A percentile compares a stretch with the other conserved stretches of the same genome.
These are phyloP conservation scores for Capronia coronata DNA, from an alignment of 2,329 filamentous ascomycete genomes.

Conservation along the genomic window DNA sequence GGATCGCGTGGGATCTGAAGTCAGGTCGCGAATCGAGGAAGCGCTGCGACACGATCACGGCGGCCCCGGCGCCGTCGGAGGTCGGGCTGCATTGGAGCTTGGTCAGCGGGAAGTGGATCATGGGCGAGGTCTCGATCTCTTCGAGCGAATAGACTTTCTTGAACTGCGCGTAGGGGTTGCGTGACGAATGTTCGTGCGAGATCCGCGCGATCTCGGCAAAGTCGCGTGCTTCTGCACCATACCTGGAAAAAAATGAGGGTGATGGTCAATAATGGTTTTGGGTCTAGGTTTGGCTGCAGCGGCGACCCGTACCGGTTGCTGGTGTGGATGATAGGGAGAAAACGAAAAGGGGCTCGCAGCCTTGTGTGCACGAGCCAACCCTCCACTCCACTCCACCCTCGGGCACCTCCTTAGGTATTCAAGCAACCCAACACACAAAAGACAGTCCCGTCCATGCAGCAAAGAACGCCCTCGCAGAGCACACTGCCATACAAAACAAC, in stretches of 20 bases:
- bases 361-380: neutral
- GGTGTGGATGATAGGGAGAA: no score
- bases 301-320: no score
- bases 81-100: slow-evolving; percentile 98
- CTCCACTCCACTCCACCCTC: neutral
- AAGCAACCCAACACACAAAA: no score
- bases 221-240: slow-evolving; percentile 74
- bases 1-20: slow-evolving; percentile 70
- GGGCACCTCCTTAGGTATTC: no score
- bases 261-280: neutral
- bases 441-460: no score
- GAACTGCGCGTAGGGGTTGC: slow-evolving; percentile 98
- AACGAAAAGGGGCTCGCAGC: neutral
- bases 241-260: slow-evolving; percentile 43
- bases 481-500: no score
- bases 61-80: slow-evolving; percentile 83
- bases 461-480: no score
- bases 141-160: slow-evolving; percentile 82
- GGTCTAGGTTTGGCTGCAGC: no score
- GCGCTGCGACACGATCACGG: slow-evolving; percentile 77
- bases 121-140: slow-evolving; percentile 67
- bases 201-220: slow-evolving; percentile 91
- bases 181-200: slow-evolving; percentile 84
- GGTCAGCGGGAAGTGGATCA: slow-evolving; percentile 80
- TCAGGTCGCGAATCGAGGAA: slow-evolving; percentile 87